Evolutionary conservation across 345 rosid genomes (phyloP).

Genomic region (Syzygium aqueum): DNA sequence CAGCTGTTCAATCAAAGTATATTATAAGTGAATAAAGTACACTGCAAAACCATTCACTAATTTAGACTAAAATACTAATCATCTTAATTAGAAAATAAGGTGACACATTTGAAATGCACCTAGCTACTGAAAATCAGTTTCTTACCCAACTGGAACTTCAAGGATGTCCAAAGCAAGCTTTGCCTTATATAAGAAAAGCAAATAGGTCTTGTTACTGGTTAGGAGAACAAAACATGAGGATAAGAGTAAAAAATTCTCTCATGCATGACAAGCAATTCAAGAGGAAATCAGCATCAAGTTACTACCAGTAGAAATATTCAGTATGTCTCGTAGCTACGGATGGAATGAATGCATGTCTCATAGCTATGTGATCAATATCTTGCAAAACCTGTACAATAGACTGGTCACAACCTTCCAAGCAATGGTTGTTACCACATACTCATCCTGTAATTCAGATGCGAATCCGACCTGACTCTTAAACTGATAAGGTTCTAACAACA

Average conservation of each 20-base stretch:
- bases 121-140: background rate
- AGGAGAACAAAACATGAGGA: background rate
- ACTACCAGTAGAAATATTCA: background rate
- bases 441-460: too few species aligned
- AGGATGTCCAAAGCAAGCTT: background rate
- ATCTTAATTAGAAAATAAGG: background rate
- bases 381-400: background rate
- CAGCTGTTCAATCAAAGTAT: too few species aligned
- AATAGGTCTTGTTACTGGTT: background rate
- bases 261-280: too few species aligned
- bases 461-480: too few species aligned
- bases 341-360: background rate
- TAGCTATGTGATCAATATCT: background rate
- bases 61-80: background rate
- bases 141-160: background rate
- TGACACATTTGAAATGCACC: background rate
- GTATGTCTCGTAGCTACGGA: background rate
- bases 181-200: background rate
- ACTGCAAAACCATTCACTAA: background rate
- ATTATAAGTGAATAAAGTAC: too few species aligned
- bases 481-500: too few species aligned
- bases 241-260: background rate
- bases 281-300: background rate
- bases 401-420: background rate
- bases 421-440: too few species aligned